Base-by-base conservation (phyloP, 73 alveolate species). In the Breviolum minutum region DNA sequence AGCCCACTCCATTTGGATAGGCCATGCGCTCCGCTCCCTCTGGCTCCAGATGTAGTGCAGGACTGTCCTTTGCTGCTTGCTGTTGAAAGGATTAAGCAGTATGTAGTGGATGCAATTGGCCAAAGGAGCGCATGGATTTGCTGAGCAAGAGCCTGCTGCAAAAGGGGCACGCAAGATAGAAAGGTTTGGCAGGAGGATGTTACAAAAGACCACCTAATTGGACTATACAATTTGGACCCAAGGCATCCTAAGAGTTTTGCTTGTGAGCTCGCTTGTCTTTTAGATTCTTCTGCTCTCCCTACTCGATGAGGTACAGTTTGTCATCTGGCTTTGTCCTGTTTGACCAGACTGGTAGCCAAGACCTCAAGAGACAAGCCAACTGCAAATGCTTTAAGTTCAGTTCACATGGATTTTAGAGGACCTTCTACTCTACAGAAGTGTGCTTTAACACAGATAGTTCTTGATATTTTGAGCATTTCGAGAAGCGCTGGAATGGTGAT, bases 331-430 rank as follows among this genome's bases (percentile, higher is more conserved):
- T 87, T 27, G 95, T 70, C 54, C 79, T 87, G 24, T 87, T 87
- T 40, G 95, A 87, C 95, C 95, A 87, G 79, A 66, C 95, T 11
- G 95, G 95, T 29, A 71, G 84, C 83, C 63, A 30, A 80, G 80
- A 66, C 81, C 90, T 79, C 90, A 40, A 81, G 90, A 48, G 70
- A 54, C 90, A 10, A 54, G 27, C 66, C 66, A 30, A 11, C 48
- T 68, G 68, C 14, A 16, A 30, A 9, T 0, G 90, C 11, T 29
- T 5, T 7, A 7, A 0, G 9, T 17, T 8, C 88, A 70, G 32
- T 9, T 10, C 68, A 30, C 30, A 40, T 14, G 11, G 77, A 14
- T 68, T 68, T 22, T 68, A 0, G 54, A 40, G 54, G 5, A 40
- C 54, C 54, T 40, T 40, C 54, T 40, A 40, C 54, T 40, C 54